Percentiles rank a stretch among this genome's conserved stretches.
These are phyloP conservation scores for Avena insularis DNA, from an alignment of 176 grass and related monocot species.

Conservation along the genomic window DNA sequence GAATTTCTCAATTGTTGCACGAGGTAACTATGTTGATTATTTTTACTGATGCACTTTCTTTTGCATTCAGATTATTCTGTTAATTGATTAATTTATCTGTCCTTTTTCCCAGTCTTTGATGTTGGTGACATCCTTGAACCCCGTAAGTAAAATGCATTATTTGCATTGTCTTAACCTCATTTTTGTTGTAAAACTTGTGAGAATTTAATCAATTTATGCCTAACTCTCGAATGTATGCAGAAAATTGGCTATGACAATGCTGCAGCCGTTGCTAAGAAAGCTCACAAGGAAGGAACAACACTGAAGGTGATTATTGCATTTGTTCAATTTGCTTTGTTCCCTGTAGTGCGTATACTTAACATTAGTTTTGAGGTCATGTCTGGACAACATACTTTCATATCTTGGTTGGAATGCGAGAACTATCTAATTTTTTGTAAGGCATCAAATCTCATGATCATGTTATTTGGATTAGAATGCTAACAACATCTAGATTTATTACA, in stretches of 20 bases:
- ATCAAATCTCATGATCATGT: slow-evolving; percentile 5
- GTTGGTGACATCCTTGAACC: slow-evolving; percentile 97
- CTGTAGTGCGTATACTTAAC: not conserved
- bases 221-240: slow-evolving; percentile 53
- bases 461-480: slow-evolving; percentile 12
- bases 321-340: slow-evolving; percentile 28
- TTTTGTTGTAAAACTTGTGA: slow-evolving; percentile 28
- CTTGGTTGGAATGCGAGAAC: not conserved
- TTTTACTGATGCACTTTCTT: not conserved
- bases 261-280: slow-evolving; percentile 98
- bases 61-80: slow-evolving; percentile 9
- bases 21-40: slow-evolving; percentile 66
- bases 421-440: not conserved
- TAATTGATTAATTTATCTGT: slow-evolving; percentile 37
- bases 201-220: slow-evolving; percentile 4
- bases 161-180: slow-evolving; percentile 14
- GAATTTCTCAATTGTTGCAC: slow-evolving; percentile 89
- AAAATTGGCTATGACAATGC: slow-evolving; percentile 99
- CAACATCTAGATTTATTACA: not conserved
- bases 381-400: not conserved
- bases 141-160: slow-evolving; percentile 68
- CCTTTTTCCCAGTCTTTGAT: slow-evolving; percentile 81
- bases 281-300: slow-evolving; percentile 99
- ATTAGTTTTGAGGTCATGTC: slow-evolving; percentile 8
- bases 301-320: slow-evolving; percentile 76